A percentile compares a stretch with the other conserved stretches of the same genome.
Evolutionary conservation across 2,329 filamentous ascomycete species (phyloP).

Genomic region (Colletotrichum aenigma): DNA sequence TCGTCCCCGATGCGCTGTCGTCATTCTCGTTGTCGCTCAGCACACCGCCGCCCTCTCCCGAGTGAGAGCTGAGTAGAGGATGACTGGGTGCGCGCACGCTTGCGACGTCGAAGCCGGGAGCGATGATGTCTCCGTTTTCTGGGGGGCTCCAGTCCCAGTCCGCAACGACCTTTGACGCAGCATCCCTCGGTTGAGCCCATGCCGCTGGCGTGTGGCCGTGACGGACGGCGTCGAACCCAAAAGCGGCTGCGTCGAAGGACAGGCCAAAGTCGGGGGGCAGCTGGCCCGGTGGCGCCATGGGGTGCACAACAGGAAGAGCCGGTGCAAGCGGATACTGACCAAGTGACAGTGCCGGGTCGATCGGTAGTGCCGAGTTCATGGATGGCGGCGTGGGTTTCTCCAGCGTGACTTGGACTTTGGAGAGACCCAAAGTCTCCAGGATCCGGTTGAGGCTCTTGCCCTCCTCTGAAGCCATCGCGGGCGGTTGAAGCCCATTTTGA

Average conservation of each 20-base stretch:
- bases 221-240: neutral
- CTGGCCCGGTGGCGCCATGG: neutral
- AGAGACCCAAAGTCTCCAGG: neutral
- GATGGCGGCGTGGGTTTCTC: neutral
- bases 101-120: neutral
- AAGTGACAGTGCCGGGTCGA: neutral
- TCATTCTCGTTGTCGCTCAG: conserved; percentile 24
- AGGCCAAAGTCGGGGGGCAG: neutral
- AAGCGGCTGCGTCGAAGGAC: neutral
- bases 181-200: neutral
- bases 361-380: neutral
- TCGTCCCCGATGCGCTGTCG: neutral
- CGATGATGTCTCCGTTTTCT: neutral
- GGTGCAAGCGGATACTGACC: neutral
- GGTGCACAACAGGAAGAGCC: neutral
- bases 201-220: neutral
- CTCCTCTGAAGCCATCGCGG: conserved; percentile 33
- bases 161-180: neutral
- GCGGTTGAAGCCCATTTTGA: conserved; percentile 40
- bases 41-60: neutral
- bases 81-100: neutral
- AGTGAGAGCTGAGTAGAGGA: neutral
- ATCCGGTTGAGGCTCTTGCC: neutral
- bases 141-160: conserved; percentile 1
- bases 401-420: neutral